Base-by-base conservation (phyloP, 2,329 filamentous ascomycete species). In the Corynespora cassiicola region DNA sequence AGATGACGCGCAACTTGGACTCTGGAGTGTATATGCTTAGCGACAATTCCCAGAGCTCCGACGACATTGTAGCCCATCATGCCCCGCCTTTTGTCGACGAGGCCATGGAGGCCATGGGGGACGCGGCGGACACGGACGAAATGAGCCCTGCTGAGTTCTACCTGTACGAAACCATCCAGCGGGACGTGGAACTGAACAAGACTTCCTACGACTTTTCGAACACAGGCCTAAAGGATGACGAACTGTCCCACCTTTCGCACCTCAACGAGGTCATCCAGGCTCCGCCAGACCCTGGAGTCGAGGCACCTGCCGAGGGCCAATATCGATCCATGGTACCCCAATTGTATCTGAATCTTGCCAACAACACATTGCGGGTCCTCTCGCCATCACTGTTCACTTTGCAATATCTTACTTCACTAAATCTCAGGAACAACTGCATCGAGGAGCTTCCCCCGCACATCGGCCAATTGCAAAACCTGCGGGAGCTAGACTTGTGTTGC, bases 11-110 rank as follows among this genome's bases (percentile, higher is more conserved):
- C 30, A 63, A 65, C 27, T 54, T 56, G 26, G 63, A 66, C 38
- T 63, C 58, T 1, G 63, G 60, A 5, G 49, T 65, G 9, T 64
- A 50, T 22, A 57, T 65, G 57, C 43, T 55, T 40, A 65, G 63
- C 42, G 60, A 65, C 32, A 49, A 48, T 4, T 50, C 45, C 17
- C 48, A 48, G 19, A 47, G 44, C 40, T 54, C 41, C 3, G 44
- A 56, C 1, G 43, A 47, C 8, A 22, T 23, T 17, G 22, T 19
- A 12, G 38, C 47, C 55, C 51, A 7, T 54, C 47, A 30, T 31
- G 42, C 2, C 28, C 50, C 20, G 33, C 39, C 45, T 29, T 16
- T 39, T 9, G 33, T 31, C 19, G 38, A 31, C 14, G 31, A 41
- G 14, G 27, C 31, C 14, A 3, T 25, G 6, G 18, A 19, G 6